Conservation (phyloP, 164 flowering plant species). For the Paratinospora sagittata region DNA sequence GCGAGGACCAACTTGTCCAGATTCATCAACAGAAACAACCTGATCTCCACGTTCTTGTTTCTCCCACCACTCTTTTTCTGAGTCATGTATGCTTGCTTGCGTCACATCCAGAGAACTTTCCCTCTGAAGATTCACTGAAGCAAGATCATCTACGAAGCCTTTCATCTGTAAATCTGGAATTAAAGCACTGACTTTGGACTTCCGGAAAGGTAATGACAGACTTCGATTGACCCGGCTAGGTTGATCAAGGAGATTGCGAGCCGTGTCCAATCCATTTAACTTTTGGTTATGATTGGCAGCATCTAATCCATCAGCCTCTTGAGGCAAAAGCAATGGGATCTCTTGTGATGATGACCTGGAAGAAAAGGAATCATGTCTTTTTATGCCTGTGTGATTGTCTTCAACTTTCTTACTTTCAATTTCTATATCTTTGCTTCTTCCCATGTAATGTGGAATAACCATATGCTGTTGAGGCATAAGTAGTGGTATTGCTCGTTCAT, state of each 20-base stretch:
- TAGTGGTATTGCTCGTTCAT: conserved; percentile 88
- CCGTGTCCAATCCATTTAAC: conserved; percentile 32
- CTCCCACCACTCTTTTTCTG: conserved; percentile 91
- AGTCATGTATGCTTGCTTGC: conserved; percentile 23
- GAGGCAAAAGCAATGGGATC: conserved; percentile 90
- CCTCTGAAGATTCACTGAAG: conserved; percentile 23
- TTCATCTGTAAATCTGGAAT: conserved; percentile 48
- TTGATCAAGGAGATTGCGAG: conserved; percentile 29
- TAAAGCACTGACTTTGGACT: conserved; percentile 45
- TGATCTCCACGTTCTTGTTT: conserved; percentile 69
- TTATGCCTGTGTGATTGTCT: conserved; percentile 26
- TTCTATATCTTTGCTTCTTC: conserved; percentile 45
- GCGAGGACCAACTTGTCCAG: conserved; percentile 91
- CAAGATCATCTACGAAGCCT: conserved; percentile 68
- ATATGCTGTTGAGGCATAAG: conserved; percentile 99
- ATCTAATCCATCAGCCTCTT: conserved; percentile 54
- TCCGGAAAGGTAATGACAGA: conserved; percentile 50
- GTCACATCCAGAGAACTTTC: conserved; percentile 29
- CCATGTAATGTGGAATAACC: conserved; percentile 98
- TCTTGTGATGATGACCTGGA: conserved; percentile 65
- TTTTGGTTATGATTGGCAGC: conserved; percentile 33
- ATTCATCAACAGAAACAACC: conserved; percentile 53
- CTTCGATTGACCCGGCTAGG: conserved; percentile 32
- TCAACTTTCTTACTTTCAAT: conserved; percentile 28
- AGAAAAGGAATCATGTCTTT: conserved; percentile 60